These are phyloP conservation scores for Paramyrothecium roridum DNA, from an alignment of 2,329 filamentous ascomycete species.

Conservation along the genomic window DNA sequence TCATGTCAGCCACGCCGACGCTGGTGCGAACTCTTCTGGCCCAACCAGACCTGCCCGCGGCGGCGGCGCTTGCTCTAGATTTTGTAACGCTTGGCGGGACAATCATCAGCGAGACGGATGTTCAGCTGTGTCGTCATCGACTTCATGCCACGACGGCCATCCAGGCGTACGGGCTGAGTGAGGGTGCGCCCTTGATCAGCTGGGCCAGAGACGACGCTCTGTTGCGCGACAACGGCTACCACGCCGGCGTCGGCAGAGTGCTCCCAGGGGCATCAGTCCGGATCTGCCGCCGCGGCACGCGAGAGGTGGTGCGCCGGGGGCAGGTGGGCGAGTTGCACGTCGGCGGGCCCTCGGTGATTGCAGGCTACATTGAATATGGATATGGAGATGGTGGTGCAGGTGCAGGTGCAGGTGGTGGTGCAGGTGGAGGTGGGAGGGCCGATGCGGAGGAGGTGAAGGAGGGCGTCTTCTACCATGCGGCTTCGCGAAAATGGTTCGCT, in stretches of 20 bases:
- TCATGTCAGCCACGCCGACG: constrained; percentile 38
- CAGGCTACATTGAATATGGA: constrained; percentile 30
- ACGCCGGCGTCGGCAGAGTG: constrained; percentile 38
- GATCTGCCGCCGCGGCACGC: constrained; percentile 29
- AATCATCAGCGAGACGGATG: constrained; percentile 23
- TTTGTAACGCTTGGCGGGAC: constrained; percentile 32
- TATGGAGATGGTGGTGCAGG: too few species aligned
- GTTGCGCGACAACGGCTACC: constrained; percentile 25
- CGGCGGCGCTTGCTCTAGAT: constrained; percentile 21
- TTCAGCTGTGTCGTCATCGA: constrained; percentile 24
- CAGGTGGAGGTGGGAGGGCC: constrained; percentile 10
- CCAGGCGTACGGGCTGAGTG: constrained; percentile 44
- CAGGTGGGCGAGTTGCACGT: constrained; percentile 38
- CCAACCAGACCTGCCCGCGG: constrained; percentile 21
- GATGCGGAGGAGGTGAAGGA: too few species aligned
- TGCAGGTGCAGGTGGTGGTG: too few species aligned
- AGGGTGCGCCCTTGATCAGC: constrained; percentile 38
- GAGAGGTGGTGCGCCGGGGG: constrained; percentile 21
- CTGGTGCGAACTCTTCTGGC: constrained; percentile 27
- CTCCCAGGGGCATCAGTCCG: constrained; percentile 34
- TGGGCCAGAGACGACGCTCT: constrained; percentile 28
- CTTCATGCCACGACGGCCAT: constrained; percentile 27
- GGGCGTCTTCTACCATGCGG: constrained; percentile 34
- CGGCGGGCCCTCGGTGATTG: constrained; percentile 30
- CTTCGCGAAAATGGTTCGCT: constrained; percentile 28